These are phyloP conservation scores for Pichia nakasei DNA, from an alignment of 805 yeast species.

Conservation along the genomic window DNA sequence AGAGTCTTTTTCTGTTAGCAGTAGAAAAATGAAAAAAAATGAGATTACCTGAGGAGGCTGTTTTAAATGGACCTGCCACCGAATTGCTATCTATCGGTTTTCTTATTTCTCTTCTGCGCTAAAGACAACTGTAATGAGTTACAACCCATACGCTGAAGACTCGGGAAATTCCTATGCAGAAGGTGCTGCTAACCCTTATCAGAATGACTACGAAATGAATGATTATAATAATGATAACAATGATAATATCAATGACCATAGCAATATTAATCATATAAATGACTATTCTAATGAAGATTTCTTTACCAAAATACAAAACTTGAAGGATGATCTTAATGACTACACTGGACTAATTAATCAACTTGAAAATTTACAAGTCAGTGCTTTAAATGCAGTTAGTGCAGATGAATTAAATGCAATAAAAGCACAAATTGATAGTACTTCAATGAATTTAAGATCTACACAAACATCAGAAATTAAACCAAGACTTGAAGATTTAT, in stretches of 20 bases:
- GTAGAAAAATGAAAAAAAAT: too few species aligned
- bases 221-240: background rate
- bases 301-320: conserved; percentile 58
- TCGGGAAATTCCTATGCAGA: conserved; percentile 19
- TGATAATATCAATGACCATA: background rate
- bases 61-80: too few species aligned
- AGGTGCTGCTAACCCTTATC: conserved; percentile 9
- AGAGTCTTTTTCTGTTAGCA: too few species aligned
- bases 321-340: conserved; percentile 61
- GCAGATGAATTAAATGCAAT: conserved; percentile 59
- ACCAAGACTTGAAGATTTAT: conserved; percentile 66
- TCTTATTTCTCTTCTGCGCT: too few species aligned
- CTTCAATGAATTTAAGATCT: conserved; percentile 69
- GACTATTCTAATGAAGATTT: conserved; percentile 32
- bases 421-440: conserved; percentile 67
- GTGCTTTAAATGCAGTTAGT: conserved; percentile 63
- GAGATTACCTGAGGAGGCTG: too few species aligned
- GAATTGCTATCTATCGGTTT: too few species aligned
- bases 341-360: conserved; percentile 62
- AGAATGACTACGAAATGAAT: conserved; percentile 13
- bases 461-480: conserved; percentile 64
- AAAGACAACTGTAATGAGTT: background rate
- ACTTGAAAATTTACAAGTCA: conserved; percentile 61
- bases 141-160: conserved; percentile 20
- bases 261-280: background rate